A percentile compares a stretch with the other conserved stretches of the same genome.
Evolutionary conservation across 768 basidiomycete genomes (phyloP).

Genomic region (Russula griseocarnosa): DNA sequence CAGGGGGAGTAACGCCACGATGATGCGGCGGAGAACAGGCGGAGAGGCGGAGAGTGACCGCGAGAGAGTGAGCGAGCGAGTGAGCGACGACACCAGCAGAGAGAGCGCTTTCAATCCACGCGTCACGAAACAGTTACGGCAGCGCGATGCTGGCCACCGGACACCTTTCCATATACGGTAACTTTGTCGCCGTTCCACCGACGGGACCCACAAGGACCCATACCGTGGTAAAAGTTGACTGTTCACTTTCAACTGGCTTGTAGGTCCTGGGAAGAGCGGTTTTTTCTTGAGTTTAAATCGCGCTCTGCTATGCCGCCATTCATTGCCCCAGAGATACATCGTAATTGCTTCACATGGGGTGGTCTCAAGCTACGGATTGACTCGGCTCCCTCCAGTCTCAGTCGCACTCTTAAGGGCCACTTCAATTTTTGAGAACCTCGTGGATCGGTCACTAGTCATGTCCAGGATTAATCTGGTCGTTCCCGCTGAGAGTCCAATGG

Average conservation of each 20-base stretch:
- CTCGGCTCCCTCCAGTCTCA: conserved; percentile 15
- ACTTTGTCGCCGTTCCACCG: not conserved
- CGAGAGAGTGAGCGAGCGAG: conserved; percentile 3
- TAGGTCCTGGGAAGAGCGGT: not conserved
- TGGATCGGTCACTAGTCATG: conserved; percentile 11
- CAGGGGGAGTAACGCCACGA: conserved; percentile 3
- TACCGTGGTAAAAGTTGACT: conserved; percentile 9
- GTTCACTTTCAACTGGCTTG: not conserved
- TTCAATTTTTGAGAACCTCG: conserved; percentile 19
- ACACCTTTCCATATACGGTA: not conserved
- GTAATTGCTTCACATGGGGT: not conserved
- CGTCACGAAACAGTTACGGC: conserved; percentile 7
- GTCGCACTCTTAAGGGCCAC: conserved; percentile 10
- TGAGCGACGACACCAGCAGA: not conserved
- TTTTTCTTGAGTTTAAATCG: not conserved
- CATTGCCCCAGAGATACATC: not conserved
- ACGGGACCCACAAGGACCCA: conserved; percentile 36
- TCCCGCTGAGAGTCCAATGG: conserved; percentile 15
- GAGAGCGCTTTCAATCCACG: conserved; percentile 15
- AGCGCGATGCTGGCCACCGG: conserved; percentile 1
- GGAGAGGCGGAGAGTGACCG: not conserved
- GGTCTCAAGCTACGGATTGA: not conserved
- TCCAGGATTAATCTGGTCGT: conserved; percentile 16
- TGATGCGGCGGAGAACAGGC: not conserved
- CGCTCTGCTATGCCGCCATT: not conserved